These are phyloP conservation scores for Nicotiana tabacum DNA, from an alignment of 257 asterid genomes.

Conservation along the genomic window DNA sequence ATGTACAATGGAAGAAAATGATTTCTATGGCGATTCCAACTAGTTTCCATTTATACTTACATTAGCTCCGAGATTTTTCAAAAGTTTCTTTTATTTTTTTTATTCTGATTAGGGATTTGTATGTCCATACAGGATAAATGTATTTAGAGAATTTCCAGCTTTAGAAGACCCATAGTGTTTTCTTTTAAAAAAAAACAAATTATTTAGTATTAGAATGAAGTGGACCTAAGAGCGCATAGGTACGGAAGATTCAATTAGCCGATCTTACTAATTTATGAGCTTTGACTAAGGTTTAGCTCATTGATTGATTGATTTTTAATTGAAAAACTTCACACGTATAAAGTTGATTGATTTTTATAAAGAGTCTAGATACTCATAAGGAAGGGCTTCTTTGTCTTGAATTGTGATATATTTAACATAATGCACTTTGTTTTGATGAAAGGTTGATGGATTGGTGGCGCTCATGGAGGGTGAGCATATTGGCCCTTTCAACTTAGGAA, in stretches of 20 bases:
- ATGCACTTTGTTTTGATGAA: background rate
- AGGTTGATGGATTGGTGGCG: constrained; percentile 51
- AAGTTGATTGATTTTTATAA: background rate
- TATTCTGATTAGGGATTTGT: background rate
- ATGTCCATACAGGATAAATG: background rate
- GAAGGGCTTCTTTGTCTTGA: background rate
- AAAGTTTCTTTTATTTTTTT: background rate
- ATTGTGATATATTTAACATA: background rate
- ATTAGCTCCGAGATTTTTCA: background rate
- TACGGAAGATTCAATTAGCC: background rate
- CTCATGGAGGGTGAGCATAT: constrained; percentile 53
- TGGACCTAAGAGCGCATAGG: background rate
- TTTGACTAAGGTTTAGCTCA: background rate
- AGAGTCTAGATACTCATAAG: background rate
- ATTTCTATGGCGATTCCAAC: background rate
- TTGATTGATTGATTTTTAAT: background rate
- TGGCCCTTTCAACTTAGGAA: constrained; percentile 59
- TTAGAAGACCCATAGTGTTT: background rate
- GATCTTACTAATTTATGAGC: background rate
- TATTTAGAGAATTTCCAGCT: background rate
- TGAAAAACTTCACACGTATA: background rate
- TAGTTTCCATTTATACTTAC: background rate
- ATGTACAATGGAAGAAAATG: background rate
- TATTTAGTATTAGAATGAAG: background rate
- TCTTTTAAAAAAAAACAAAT: background rate